These are phyloP conservation scores for Coemansia sp. DNA, from an alignment of 192 early-diverging fungal species.

Conservation along the genomic window DNA sequence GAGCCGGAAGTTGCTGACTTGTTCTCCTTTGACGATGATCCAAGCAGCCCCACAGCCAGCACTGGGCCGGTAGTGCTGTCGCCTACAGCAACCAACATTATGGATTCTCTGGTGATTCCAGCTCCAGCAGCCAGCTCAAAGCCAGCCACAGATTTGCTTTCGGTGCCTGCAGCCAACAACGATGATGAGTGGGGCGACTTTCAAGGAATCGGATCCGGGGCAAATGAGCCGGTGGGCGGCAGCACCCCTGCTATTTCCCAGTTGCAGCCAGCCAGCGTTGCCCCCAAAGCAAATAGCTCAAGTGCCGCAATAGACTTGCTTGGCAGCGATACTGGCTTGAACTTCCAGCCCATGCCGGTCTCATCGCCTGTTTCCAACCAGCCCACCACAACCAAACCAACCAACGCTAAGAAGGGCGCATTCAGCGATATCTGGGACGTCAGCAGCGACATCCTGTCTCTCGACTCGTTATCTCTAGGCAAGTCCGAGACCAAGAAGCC, in stretches of 20 bases:
- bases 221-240: constrained; percentile 1
- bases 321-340: constrained; percentile 19
- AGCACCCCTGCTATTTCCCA: constrained; percentile 17
- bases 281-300: constrained; percentile 7
- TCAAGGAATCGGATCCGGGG: constrained; percentile 26
- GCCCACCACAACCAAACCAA: constrained; percentile 6
- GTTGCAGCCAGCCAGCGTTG: constrained; percentile 5
- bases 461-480: constrained; percentile 67
- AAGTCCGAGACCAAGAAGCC: constrained; percentile 31
- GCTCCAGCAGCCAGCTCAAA: constrained; percentile 17
- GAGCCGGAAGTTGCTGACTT: constrained; percentile 45
- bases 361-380: constrained; percentile 18
- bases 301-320: constrained; percentile 23
- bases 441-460: constrained; percentile 63
- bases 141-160: constrained; percentile 4
- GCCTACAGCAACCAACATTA: constrained; percentile 3
- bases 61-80: constrained; percentile 27
- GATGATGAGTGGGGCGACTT: constrained; percentile 85
- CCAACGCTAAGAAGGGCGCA: constrained; percentile 21
- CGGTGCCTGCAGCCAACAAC: constrained; percentile 17
- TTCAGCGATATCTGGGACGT: constrained; percentile 69
- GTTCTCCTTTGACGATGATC: constrained; percentile 50
- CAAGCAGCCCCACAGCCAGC: constrained; percentile 12
- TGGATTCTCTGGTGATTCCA: constrained; percentile 10
- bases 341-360: constrained; percentile 28